phyloP scores from a whole-genome alignment of 2,329 filamentous ascomycete genomes.

The Xylaria sp. region DNA sequence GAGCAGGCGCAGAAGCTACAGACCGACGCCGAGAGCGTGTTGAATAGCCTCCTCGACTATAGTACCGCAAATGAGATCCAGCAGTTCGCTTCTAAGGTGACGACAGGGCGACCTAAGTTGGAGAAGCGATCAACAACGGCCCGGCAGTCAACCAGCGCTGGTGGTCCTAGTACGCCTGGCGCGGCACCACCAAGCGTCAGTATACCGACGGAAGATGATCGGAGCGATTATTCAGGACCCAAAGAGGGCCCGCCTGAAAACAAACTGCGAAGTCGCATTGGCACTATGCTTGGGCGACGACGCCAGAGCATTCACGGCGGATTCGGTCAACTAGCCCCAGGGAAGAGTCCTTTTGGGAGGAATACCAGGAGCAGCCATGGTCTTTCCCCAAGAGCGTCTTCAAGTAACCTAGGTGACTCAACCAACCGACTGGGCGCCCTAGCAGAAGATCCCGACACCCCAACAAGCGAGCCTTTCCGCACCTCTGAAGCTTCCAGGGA shows the following conservation, averaged over 20 bases:
- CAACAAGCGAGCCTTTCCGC: constrained; percentile 49
- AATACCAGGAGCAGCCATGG: constrained; percentile 72
- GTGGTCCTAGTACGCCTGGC: constrained; percentile 44
- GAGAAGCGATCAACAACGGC: constrained; percentile 57
- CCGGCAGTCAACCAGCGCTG: constrained; percentile 56
- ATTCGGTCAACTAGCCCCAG: constrained; percentile 67
- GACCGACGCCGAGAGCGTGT: constrained; percentile 78
- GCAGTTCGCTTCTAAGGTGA: constrained; percentile 66
- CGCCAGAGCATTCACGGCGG: constrained; percentile 74
- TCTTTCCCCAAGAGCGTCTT: constrained; percentile 68
- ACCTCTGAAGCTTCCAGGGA: constrained; percentile 47
- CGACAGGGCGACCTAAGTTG: constrained; percentile 57
- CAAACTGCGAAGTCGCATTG: constrained; percentile 71
- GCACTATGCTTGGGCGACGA: constrained; percentile 74
- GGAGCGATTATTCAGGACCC: constrained; percentile 59
- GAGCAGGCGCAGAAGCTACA: constrained; percentile 85
- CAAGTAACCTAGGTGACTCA: constrained; percentile 67
- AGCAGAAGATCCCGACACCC: constrained; percentile 63
- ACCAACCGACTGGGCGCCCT: constrained; percentile 66
- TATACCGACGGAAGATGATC: constrained; percentile 52
- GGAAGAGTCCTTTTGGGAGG: constrained; percentile 71
- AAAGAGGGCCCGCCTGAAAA: constrained; percentile 62
- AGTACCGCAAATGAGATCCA: constrained; percentile 89
- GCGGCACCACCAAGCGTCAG: constrained; percentile 46
- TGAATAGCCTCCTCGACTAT: constrained; percentile 86